A percentile compares a stretch with the other conserved stretches of the same genome.
Evolutionary conservation across 441 rosid genomes (phyloP).

Genomic region (Caryocar brasiliense): DNA sequence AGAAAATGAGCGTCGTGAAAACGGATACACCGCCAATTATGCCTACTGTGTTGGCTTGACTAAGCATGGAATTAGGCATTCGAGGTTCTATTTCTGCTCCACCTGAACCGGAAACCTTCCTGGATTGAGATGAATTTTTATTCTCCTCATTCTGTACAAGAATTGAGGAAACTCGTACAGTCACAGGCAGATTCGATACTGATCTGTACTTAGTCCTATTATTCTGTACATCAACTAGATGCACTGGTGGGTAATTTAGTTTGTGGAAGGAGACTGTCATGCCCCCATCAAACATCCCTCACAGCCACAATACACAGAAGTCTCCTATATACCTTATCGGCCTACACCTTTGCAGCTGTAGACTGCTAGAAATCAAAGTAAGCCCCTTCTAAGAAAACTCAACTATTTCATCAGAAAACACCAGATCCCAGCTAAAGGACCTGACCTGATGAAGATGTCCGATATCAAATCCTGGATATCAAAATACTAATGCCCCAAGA

Average conservation of each 20-base stretch:
- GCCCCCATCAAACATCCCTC: conserved; percentile 22
- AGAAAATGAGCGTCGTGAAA: conserved; percentile 39
- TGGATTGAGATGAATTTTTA: conserved; percentile 12
- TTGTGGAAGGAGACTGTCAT: conserved; percentile 15
- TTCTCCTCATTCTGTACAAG: conserved; percentile 18
- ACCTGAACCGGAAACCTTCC: conserved; percentile 15
- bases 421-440: no score
- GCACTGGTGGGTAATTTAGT: conserved; percentile 10
- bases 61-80: conserved; percentile 16
- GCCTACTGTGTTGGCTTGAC: conserved; percentile 35
- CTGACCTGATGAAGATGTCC: no score
- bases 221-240: conserved; percentile 7
- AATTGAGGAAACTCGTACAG: conserved; percentile 17
- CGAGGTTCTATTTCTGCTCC: conserved; percentile 1
- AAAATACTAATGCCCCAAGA: no score
- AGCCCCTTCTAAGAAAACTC: no score
- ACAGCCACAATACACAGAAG: background rate
- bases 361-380: no score
- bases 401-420: no score
- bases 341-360: no score
- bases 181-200: conserved; percentile 7
- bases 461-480: no score
- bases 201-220: conserved; percentile 7
- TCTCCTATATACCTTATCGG: no score
- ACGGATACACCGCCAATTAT: conserved; percentile 48